A percentile compares a stretch with the other conserved stretches of the same genome.
Conservation (phyloP, 2,329 filamentous ascomycete genomes). For the Cadophora gregata region DNA sequence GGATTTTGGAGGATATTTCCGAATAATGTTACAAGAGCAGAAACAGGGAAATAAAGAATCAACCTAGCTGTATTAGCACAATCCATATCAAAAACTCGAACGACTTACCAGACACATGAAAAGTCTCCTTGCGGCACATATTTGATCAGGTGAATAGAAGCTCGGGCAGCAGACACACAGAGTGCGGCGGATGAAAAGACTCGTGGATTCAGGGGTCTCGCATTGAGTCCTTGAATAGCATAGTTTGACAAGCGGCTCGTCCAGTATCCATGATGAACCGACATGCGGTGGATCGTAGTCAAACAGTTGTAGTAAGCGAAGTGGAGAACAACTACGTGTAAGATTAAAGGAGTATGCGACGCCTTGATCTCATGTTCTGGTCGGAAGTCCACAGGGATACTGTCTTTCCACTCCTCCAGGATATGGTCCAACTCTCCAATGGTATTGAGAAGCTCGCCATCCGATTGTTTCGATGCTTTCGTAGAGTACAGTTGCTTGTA, state of each 20-base stretch:
- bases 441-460: constrained; percentile 91
- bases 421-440: constrained; percentile 93
- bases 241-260: constrained; percentile 93
- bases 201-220: constrained; percentile 86
- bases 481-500: constrained; percentile 94
- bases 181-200: constrained; percentile 93
- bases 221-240: constrained; percentile 92
- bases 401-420: constrained; percentile 95
- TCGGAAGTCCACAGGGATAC: constrained; percentile 93
- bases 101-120: constrained; percentile 85
- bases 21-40: constrained; percentile 91
- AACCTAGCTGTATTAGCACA: constrained; percentile 61
- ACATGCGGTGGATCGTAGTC: constrained; percentile 98
- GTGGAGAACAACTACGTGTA: constrained; percentile 93
- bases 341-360: constrained; percentile 87
- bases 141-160: constrained; percentile 91
- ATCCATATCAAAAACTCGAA: background rate
- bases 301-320: constrained; percentile 98
- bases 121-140: constrained; percentile 97
- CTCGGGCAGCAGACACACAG: constrained; percentile 89
- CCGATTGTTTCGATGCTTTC: constrained; percentile 87
- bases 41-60: constrained; percentile 95
- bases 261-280: constrained; percentile 97
- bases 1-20: constrained; percentile 97
- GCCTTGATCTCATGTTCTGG: constrained; percentile 96